phyloP scores from a whole-genome alignment of 139 green algal species.

The Nannochloris sp. region DNA sequence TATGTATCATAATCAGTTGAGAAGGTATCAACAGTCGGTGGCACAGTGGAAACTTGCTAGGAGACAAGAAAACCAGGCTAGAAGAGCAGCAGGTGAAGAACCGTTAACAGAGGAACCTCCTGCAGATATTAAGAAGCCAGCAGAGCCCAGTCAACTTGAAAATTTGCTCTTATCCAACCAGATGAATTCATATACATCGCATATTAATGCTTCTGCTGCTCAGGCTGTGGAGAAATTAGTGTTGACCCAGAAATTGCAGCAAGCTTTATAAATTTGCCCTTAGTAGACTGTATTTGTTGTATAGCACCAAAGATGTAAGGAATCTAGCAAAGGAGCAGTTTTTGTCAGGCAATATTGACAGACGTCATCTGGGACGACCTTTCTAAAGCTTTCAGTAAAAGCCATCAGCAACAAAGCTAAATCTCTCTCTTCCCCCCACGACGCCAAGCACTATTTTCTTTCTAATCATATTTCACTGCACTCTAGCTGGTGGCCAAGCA shows the following conservation, averaged over 20 bases:
- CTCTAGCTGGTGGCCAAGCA: too few species aligned
- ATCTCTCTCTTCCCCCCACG: too few species aligned
- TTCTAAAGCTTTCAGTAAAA: too few species aligned
- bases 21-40: constrained; percentile 34
- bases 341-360: too few species aligned
- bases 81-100: constrained; percentile 70
- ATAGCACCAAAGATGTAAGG: background rate
- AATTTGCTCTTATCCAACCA: constrained; percentile 74
- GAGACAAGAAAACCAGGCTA: constrained; percentile 78
- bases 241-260: constrained; percentile 59
- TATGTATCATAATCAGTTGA: constrained; percentile 44
- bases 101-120: constrained; percentile 92
- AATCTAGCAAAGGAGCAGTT: too few species aligned
- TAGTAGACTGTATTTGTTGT: background rate
- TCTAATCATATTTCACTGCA: too few species aligned
- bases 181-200: constrained; percentile 56
- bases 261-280: constrained; percentile 2
- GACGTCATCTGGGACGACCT: too few species aligned
- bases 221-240: constrained; percentile 62
- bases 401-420: too few species aligned
- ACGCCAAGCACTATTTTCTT: too few species aligned
- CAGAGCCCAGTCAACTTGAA: constrained; percentile 86
- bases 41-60: constrained; percentile 47
- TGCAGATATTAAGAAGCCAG: constrained; percentile 72
- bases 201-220: constrained; percentile 37